Evolutionary conservation across 495 filamentous ascomycete species (phyloP).

Genomic region (Trichoderma gamsii): DNA sequence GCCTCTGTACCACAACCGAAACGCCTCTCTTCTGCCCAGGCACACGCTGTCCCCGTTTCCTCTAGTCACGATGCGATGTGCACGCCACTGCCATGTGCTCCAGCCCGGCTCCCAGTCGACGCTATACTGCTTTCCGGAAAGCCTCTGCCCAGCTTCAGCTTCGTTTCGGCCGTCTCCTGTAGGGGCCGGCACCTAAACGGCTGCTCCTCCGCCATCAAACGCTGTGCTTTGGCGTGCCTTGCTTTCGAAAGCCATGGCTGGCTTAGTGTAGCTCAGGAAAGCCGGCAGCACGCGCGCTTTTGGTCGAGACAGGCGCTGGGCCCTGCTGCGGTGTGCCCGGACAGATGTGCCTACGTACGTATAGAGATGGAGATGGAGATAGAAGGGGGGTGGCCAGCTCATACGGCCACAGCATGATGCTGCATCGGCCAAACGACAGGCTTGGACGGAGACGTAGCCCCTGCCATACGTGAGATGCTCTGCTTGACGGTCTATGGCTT

Average conservation of each 20-base stretch:
- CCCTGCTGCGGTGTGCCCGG: neutral
- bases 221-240: conserved; percentile 9
- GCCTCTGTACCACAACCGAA: neutral
- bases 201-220: neutral
- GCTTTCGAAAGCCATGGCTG: neutral
- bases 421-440: conserved; percentile 1
- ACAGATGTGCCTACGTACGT: neutral
- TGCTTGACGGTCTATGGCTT: neutral
- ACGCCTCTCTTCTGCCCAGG: neutral
- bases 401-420: conserved; percentile 1
- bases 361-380: neutral
- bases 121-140: conserved; percentile 4
- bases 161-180: neutral
- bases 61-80: neutral
- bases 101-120: neutral
- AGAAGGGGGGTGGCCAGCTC: conserved; percentile 12
- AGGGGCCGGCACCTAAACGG: neutral
- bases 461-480: neutral
- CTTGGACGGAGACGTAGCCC: neutral
- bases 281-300: conserved; percentile 1
- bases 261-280: neutral
- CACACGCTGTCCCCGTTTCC: no score
- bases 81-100: conserved; percentile 2
- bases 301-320: neutral
- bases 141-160: neutral